These are phyloP conservation scores for Beauveria rudraprayagi DNA, from an alignment of 2,329 filamentous ascomycete genomes.

Conservation along the genomic window DNA sequence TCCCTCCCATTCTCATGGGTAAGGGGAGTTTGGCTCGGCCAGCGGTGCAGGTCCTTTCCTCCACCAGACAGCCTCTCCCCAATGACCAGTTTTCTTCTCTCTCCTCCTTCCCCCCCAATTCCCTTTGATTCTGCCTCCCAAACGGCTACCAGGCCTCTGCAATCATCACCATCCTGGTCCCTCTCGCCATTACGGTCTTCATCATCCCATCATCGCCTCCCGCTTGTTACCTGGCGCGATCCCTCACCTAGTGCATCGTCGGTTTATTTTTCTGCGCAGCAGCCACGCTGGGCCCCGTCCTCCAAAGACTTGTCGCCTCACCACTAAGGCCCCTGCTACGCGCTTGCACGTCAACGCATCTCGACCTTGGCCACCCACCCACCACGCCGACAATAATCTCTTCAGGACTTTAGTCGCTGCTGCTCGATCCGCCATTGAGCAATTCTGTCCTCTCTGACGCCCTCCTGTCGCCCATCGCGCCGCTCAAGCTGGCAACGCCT, in stretches of 20 bases:
- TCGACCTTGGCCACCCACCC: background rate
- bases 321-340: background rate
- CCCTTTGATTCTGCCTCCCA: constrained; percentile 14
- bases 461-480: background rate
- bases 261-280: background rate
- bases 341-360: background rate
- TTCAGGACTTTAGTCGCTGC: background rate
- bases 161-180: background rate
- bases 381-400: background rate
- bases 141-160: constrained; percentile 10
- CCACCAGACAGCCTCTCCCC: constrained; percentile 32
- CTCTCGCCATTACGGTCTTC: background rate
- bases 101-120: constrained; percentile 28
- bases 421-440: background rate
- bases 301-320: constrained; percentile 6
- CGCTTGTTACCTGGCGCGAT: constrained; percentile 1
- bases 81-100: constrained; percentile 28
- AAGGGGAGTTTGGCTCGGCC: constrained; percentile 32
- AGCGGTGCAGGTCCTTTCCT: constrained; percentile 30
- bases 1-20: constrained; percentile 34
- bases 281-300: background rate
- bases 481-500: constrained; percentile 3
- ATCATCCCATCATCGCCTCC: background rate
- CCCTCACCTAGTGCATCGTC: constrained; percentile 3
- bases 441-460: background rate